Evolutionary conservation across 1,284 basidiomycete species (phyloP).

Genomic region (Tremellales sp.): DNA sequence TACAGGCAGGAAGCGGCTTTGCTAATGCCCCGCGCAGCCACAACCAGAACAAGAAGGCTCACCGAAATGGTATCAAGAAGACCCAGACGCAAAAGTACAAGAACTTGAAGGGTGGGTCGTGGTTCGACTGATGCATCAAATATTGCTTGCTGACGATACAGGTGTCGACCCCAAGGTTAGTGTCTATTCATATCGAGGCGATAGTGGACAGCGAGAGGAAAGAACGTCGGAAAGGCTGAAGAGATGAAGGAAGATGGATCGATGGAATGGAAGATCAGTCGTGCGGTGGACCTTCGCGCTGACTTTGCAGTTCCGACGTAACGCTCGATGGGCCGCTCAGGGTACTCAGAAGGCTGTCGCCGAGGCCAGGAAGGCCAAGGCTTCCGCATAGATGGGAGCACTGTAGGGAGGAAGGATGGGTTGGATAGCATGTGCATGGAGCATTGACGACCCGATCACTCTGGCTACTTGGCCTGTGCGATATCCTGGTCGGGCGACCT

Average conservation of each 20-base stretch:
- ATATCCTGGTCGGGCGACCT: too few relatives aligned
- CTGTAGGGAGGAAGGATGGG: constrained; percentile 1
- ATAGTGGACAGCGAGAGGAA: not conserved
- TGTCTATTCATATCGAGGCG: constrained; percentile 1
- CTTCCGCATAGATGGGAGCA: constrained; percentile 23
- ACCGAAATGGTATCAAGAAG: constrained; percentile 93
- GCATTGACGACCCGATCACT: not conserved
- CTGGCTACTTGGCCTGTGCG: too few relatives aligned
- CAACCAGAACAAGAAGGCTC: constrained; percentile 76
- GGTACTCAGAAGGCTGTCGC: constrained; percentile 49
- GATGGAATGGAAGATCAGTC: not conserved
- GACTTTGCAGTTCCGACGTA: constrained; percentile 48
- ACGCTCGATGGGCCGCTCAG: constrained; percentile 49
- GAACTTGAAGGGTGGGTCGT: constrained; percentile 72
- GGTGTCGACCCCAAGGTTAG: constrained; percentile 62
- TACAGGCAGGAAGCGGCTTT: not conserved
- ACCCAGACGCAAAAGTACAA: constrained; percentile 71
- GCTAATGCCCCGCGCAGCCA: constrained; percentile 66
- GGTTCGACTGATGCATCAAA: constrained; percentile 68
- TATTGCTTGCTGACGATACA: constrained; percentile 65
- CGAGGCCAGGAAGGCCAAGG: constrained; percentile 27
- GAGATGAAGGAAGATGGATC: not conserved
- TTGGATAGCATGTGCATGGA: constrained; percentile 6
- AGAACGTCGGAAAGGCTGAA: not conserved
- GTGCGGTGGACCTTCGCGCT: not conserved